Evolutionary conservation across 1,284 basidiomycete genomes (phyloP), one percentile per base, ranked within the genome.

Genomic region (Wallemia ichthyophaga): DNA sequence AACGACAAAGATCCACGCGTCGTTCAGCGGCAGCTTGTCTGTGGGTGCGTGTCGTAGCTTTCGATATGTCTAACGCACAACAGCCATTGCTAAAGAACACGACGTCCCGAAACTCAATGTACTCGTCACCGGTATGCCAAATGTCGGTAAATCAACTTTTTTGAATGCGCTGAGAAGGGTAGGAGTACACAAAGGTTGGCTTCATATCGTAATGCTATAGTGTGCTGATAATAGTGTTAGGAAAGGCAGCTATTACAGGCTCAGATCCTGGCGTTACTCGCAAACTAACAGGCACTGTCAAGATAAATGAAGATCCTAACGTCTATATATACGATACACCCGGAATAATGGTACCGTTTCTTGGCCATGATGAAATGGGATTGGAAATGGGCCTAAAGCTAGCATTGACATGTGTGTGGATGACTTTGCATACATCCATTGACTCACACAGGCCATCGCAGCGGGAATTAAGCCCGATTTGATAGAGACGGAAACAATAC

Each of bases 261-360:
- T 80, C 86, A 1, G 79, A 84, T 67, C 88, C 92, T 0, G 89
- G 89, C 11, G 75, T 86, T 64, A 95, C 89, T 9, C 80, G 82
- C 56, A 77, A 81, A 48, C 70, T 92, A 54, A 88, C 85, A 1
- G 88, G 81, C 15, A 78, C 85, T 27, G 74, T 91, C 56, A 85
- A 85, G 69, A 74, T 92, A 57, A 81, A 80, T 28, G 70, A 80
- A 59, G 75, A 81, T 62, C 91, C 82, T 1, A 74, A 81, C 2
- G 82, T 95, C 19, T 96, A 98, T 71, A 85, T 92, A 1, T 91
- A 83, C 67, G 92, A 98, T 72, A 83, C 87, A 2, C 94, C 92
- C 0, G 94, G 92, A 0, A 85, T 96, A 37, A 96, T 98, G 91
- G 74, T 95, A 28, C 88, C 91, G 2, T 96, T 84, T 70, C 76